Percentiles rank a stretch among this genome's conserved stretches.
phyloP scores from a whole-genome alignment of 2,329 filamentous ascomycete species.

The Aspergillus sp. region DNA sequence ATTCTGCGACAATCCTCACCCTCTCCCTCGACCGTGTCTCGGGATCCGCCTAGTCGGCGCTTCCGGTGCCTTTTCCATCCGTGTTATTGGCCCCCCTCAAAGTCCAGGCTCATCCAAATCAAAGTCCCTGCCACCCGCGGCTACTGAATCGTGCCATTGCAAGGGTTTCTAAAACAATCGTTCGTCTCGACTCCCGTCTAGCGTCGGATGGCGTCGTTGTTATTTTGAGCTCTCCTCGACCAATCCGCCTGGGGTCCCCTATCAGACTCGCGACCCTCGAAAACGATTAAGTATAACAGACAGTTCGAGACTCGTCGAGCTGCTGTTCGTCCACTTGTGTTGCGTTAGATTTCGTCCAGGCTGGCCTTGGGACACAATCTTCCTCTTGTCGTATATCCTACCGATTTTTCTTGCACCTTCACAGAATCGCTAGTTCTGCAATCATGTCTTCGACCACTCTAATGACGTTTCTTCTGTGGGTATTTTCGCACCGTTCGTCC shows the following conservation, averaged over 20 bases:
- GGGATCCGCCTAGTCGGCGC: constrained; percentile 20
- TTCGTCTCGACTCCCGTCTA: constrained; percentile 12
- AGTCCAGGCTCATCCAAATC: constrained; percentile 17
- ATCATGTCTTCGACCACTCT: constrained; percentile 34
- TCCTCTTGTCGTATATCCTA: constrained; percentile 8
- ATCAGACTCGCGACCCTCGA: not conserved
- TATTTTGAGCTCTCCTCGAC: constrained; percentile 2
- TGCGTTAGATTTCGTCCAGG: constrained; percentile 12
- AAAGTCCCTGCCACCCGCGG: constrained; percentile 16
- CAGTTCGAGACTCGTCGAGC: not conserved
- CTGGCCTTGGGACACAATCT: constrained; percentile 16
- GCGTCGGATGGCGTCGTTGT: constrained; percentile 10
- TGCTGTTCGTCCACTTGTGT: constrained; percentile 2
- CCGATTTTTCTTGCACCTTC: constrained; percentile 2
- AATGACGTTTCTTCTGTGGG: constrained; percentile 37
- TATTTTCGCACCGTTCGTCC: not conserved
- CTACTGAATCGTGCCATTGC: constrained; percentile 19
- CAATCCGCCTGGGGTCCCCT: not conserved
- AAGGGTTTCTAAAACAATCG: constrained; percentile 9
- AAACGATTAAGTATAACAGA: not conserved
- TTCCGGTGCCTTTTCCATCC: constrained; percentile 11
- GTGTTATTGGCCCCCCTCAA: constrained; percentile 17
- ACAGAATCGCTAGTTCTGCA: constrained; percentile 6
- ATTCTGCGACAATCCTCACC: constrained; percentile 5
- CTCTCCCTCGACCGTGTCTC: constrained; percentile 8